Base-by-base conservation (phyloP, 2,329 filamentous ascomycete species). In the Fusarium equiseti region DNA sequence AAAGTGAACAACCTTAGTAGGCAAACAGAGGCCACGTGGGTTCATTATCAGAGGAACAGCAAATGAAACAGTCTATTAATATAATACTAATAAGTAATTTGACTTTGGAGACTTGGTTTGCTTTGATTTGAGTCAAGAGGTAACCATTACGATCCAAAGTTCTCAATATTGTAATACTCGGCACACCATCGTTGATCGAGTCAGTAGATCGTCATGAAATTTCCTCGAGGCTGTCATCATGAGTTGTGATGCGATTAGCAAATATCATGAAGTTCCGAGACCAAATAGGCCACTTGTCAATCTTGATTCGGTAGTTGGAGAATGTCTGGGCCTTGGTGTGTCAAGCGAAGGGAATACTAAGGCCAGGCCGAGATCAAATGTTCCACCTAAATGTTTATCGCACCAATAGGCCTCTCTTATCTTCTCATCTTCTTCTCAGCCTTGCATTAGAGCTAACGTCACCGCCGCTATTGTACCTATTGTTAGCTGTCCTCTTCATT, bases 401-500 rank as follows among this genome's bases (percentile, higher is more conserved):
- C 27, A 13, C 73, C 73, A 76, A 75, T 75, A n/a, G 20, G 8
- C 8, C 31, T 11, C 16, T 32, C 1, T 18, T 24, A 20, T n/a
- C 10, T 18, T 9, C 1, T 64, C 71, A 69, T 71, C 64, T 52
- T n/a, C 15, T 43, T 45, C 16, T 72, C 75, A 76, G 75, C 75
- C 75, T 76, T 76, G 73, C 75, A 76, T 61, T 22, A 57, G 48
- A 57, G 62, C 51, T 58, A 63, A 73, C 73, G 66, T 75, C 73
- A 73, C 65, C 57, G 62, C 63, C 32, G 64, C 32, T 32, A 49
- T 54, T 52, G 54, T 60, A 59, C 64, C 68, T 71, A 63, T 76
- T 73, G 69, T 70, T 73, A 81, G 68, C 79, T 81, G 79, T 81
- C 79, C 79, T 81, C 74, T 81, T 79, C 71, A 59, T 38, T 49